phyloP scores from a whole-genome alignment of 139 green algal genomes.

The Marvania coccoides region DNA sequence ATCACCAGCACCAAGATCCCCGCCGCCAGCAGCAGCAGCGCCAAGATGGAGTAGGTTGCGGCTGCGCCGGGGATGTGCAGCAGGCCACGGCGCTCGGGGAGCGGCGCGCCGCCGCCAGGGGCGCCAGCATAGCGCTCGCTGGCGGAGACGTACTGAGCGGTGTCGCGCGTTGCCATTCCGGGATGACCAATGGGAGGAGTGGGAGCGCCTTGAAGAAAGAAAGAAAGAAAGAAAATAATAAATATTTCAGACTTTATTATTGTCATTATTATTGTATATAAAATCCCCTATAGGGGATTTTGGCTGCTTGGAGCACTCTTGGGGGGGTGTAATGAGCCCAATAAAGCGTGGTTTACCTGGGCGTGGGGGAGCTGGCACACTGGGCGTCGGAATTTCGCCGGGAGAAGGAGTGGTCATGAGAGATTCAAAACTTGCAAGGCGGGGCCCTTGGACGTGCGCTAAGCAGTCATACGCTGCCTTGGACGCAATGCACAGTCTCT shows the following conservation, averaged over 20 bases:
- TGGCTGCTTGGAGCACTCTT: too few relatives aligned
- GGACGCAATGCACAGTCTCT: background rate
- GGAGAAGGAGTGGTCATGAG: background rate
- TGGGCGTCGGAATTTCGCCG: background rate
- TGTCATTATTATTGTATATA: too few relatives aligned
- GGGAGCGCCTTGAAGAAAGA: too few relatives aligned
- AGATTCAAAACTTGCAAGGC: background rate
- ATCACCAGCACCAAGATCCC: constrained; percentile 11
- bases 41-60: constrained; percentile 13
- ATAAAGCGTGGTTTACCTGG: too few relatives aligned
- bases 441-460: background rate
- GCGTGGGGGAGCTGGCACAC: background rate
- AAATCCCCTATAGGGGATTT: too few relatives aligned
- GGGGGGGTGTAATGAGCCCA: too few relatives aligned
- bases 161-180: background rate
- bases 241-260: too few relatives aligned
- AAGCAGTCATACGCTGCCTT: too few relatives aligned
- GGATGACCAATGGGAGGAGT: too few relatives aligned
- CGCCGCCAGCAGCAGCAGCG: constrained; percentile 18
- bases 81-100: too few relatives aligned
- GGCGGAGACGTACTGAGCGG: background rate
- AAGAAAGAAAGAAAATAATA: too few relatives aligned
- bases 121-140: background rate
- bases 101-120: background rate
- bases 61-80: constrained; percentile 6